Evolutionary conservation across 2,329 filamentous ascomycete genomes (phyloP).

Genomic region (Pestalotiopsis sp.): DNA sequence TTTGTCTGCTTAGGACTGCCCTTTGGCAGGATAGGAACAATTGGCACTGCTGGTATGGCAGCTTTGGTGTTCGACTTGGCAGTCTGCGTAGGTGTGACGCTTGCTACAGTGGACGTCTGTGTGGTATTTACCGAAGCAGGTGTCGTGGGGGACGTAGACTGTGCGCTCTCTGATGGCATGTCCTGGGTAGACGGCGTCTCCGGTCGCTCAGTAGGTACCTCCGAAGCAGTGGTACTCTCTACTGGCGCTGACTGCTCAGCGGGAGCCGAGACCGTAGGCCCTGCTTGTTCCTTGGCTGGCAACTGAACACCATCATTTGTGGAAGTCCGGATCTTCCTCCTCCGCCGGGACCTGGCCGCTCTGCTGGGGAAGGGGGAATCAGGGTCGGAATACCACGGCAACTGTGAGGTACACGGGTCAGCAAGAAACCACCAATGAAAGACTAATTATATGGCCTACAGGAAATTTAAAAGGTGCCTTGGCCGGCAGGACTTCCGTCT

Average conservation of each 20-base stretch:
- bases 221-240: slow-evolving; percentile 7
- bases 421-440: slow-evolving; percentile 10
- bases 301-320: slow-evolving; percentile 41
- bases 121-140: slow-evolving; percentile 31
- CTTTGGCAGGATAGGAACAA: slow-evolving; percentile 49
- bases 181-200: slow-evolving; percentile 33
- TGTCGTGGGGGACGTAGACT: slow-evolving; percentile 36
- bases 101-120: slow-evolving; percentile 22
- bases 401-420: slow-evolving; percentile 37
- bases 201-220: slow-evolving; percentile 19
- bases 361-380: slow-evolving; percentile 50
- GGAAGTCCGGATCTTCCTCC: slow-evolving; percentile 34
- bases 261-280: slow-evolving; percentile 18
- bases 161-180: slow-evolving; percentile 29
- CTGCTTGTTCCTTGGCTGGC: slow-evolving; percentile 40
- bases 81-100: slow-evolving; percentile 26
- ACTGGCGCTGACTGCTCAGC: slow-evolving; percentile 14
- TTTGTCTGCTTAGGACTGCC: slow-evolving; percentile 30
- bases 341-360: slow-evolving; percentile 42
- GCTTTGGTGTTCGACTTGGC: slow-evolving; percentile 35
- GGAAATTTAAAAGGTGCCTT: slow-evolving; percentile 45
- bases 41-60: slow-evolving; percentile 38
- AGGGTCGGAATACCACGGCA: slow-evolving; percentile 59
- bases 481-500: slow-evolving; percentile 23
- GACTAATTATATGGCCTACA: slow-evolving; percentile 39